These are phyloP conservation scores for Fusarium pilosicola DNA, from an alignment of 2,329 filamentous ascomycete genomes.

Conservation along the genomic window DNA sequence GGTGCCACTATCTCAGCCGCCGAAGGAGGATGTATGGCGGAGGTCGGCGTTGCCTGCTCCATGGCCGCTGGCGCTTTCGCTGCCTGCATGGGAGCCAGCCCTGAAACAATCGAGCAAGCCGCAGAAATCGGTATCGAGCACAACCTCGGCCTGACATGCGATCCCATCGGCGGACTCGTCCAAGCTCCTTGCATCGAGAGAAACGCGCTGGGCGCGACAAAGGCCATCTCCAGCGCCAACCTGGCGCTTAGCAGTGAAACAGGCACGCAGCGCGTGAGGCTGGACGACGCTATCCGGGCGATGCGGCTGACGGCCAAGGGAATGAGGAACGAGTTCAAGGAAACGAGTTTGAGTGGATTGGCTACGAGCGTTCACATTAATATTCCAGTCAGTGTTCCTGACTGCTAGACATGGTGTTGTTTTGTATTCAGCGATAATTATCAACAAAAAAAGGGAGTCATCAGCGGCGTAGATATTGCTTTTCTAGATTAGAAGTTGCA, in stretches of 20 bases:
- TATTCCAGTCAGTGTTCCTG: conserved; percentile 63
- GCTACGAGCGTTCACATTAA: conserved; percentile 62
- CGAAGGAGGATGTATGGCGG: conserved; percentile 64
- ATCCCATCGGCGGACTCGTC: conserved; percentile 61
- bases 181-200: conserved; percentile 63
- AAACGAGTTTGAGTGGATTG: conserved; percentile 61
- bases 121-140: conserved; percentile 65
- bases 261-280: conserved; percentile 58
- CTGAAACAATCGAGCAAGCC: conserved; percentile 61
- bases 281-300: conserved; percentile 61
- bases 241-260: conserved; percentile 57
- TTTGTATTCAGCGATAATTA: conserved; percentile 7
- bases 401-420: conserved; percentile 50
- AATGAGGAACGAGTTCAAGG: conserved; percentile 65
- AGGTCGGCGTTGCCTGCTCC: conserved; percentile 62
- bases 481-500: conserved; percentile 10
- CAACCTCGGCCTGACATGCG: conserved; percentile 61
- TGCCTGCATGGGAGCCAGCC: conserved; percentile 61
- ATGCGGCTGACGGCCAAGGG: conserved; percentile 62
- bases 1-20: conserved; percentile 63
- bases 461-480: neutral
- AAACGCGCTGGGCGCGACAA: conserved; percentile 61
- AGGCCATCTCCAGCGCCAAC: conserved; percentile 62
- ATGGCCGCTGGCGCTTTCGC: conserved; percentile 63
- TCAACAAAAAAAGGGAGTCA: conserved; percentile 13